Evolutionary conservation across 1,139 yeast genomes (phyloP), one percentile per base, ranked within the genome.

Genomic region (Suhomyces ambrosiae): DNA sequence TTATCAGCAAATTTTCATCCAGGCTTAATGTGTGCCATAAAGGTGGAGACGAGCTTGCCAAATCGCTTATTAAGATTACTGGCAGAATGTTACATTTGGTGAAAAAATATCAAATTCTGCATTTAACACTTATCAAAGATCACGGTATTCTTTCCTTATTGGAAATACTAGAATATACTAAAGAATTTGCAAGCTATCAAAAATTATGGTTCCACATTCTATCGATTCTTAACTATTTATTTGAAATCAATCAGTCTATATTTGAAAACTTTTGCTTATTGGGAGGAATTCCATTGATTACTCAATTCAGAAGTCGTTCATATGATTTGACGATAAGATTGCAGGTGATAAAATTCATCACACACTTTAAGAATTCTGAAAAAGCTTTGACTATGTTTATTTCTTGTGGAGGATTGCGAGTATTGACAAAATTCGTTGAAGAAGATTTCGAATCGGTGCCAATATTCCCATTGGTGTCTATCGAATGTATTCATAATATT

Each of bases 251-350:
- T 45, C 42, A 55, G 3, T 57, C 59, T 7, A 69, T 66, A 26
- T 63, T 76, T 45, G 82, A 76, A 42, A 76, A 68, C 49, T 74
- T 77, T 42, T 74, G 81, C 44, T 57, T 76, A 23, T 57, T 79
- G 32, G 85, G 85, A 3, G 86, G 86, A 0, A 70, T 80, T 14
- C 80, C 83, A 0, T 53, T 68, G 14, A 57, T 79, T 1, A 67
- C 76, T 0, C 69, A 68, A 35, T 71, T 76, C 44, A 56, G 75
- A 10, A 61, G 61, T 23, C 58, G 58, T 16, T 61, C 67, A 2
- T 68, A 61, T 45, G 65, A 66, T 14, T 38, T 53, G 5, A 58
- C 54, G 7, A 63, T 74, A 3, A 63, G 82, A 35, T 45, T 60
- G 11, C 73, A 71, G 47, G 76, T 78, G 6, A 75, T 71, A 1